phyloP scores from a whole-genome alignment of 371 early-diverging fungal genomes.

The Apophysomyces trapeziformis region DNA sequence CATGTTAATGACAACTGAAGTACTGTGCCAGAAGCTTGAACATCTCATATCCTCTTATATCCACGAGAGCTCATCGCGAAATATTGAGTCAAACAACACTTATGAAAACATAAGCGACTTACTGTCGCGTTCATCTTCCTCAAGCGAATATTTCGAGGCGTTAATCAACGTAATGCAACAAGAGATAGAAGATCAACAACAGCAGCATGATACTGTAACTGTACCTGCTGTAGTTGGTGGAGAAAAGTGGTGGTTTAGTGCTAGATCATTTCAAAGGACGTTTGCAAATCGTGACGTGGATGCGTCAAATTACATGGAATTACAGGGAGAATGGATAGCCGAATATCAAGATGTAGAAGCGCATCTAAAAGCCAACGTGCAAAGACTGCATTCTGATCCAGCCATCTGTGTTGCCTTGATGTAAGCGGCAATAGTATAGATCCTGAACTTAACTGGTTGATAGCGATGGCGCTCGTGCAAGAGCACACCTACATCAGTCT shows the following conservation, averaged over 20 bases:
- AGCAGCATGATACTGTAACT: background rate
- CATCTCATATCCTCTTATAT: too few relatives aligned
- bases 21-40: too few relatives aligned
- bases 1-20: too few relatives aligned
- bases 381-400: background rate
- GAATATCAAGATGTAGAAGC: background rate
- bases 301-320: background rate
- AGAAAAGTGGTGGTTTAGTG: background rate
- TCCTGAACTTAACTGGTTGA: background rate
- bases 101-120: too few relatives aligned
- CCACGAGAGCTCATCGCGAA: too few relatives aligned
- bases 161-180: background rate
- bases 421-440: background rate
- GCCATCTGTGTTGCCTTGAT: background rate
- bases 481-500: background rate
- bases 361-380: background rate
- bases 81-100: too few relatives aligned
- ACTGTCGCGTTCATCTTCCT: background rate
- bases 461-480: background rate
- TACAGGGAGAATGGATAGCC: background rate
- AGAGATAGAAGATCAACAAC: background rate
- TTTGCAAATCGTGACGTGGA: background rate
- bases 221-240: background rate
- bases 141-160: background rate
- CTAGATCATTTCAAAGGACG: background rate